Percentiles rank a stretch among this genome's conserved stretches.
Conservation (phyloP, 2,329 filamentous ascomycete genomes). For the Cordyceps tenuipes region DNA sequence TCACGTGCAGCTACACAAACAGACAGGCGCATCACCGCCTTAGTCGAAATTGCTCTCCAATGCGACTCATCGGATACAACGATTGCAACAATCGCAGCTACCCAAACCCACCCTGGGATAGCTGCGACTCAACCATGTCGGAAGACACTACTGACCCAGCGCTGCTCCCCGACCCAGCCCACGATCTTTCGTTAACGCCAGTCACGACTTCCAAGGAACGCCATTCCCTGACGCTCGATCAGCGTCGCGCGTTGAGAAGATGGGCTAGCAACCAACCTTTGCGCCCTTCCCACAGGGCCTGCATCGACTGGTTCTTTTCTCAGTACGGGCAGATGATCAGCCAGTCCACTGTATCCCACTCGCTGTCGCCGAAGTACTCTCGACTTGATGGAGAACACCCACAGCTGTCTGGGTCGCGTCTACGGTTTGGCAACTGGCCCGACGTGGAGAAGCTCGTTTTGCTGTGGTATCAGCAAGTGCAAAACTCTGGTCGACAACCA, state of each 20-base stretch:
- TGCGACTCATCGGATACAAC: slow-evolving; percentile 15
- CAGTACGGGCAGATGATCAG: slow-evolving; percentile 54
- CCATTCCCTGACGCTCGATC: slow-evolving; percentile 53
- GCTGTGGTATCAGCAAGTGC: slow-evolving; percentile 46
- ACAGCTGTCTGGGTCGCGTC: slow-evolving; percentile 52
- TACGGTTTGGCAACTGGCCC: slow-evolving; percentile 57
- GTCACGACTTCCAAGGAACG: slow-evolving; percentile 36
- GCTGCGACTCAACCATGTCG: slow-evolving; percentile 25
- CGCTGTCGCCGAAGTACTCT: slow-evolving; percentile 53
- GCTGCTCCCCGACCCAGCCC: slow-evolving; percentile 25
- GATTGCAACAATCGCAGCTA: slow-evolving; percentile 21
- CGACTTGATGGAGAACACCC: slow-evolving; percentile 51
- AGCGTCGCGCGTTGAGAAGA: slow-evolving; percentile 50
- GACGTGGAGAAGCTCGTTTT: slow-evolving; percentile 52
- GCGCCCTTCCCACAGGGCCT: slow-evolving; percentile 51
- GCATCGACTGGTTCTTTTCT: slow-evolving; percentile 54
- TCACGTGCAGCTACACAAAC: slow-evolving; percentile 9
- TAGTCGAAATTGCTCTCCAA: slow-evolving; percentile 23
- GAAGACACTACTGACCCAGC: slow-evolving; percentile 32
- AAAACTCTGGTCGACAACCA: slow-evolving; percentile 45
- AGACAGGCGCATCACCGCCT: slow-evolving; percentile 20
- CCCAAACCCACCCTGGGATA: slow-evolving; percentile 12
- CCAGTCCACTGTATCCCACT: slow-evolving; percentile 56
- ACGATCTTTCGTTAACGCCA: slow-evolving; percentile 19
- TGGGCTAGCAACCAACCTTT: slow-evolving; percentile 51